phyloP scores from a whole-genome alignment of 116 monocot species.

The Posidonia oceanica region DNA sequence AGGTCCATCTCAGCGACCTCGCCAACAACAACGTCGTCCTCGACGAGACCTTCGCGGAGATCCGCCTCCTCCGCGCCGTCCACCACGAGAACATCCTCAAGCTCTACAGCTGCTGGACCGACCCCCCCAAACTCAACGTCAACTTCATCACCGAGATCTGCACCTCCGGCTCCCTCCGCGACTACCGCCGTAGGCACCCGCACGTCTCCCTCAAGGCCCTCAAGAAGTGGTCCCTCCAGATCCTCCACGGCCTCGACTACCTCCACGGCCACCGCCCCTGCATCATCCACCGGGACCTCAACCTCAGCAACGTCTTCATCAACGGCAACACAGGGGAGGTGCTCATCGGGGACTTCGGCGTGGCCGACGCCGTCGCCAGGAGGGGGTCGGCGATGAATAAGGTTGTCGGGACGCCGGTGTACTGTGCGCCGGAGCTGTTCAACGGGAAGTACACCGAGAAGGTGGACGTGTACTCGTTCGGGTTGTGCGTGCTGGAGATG shows the following conservation, averaged over 20 bases:
- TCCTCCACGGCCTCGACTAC: slow-evolving; percentile 63
- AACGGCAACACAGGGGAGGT: slow-evolving; percentile 61
- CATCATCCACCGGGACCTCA: slow-evolving; percentile 89
- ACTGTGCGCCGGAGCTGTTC: slow-evolving; percentile 77
- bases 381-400: slow-evolving; percentile 36
- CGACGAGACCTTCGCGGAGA: slow-evolving; percentile 55
- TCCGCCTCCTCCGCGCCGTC: slow-evolving; percentile 45
- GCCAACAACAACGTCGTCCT: slow-evolving; percentile 21
- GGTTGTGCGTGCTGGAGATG: slow-evolving; percentile 79
- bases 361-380: slow-evolving; percentile 39
- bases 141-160: slow-evolving; percentile 95
- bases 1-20: slow-evolving; percentile 39
- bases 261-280: slow-evolving; percentile 72
- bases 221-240: slow-evolving; percentile 84
- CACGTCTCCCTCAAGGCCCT: slow-evolving; percentile 63
- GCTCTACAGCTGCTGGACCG: slow-evolving; percentile 47
- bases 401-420: slow-evolving; percentile 64
- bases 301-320: slow-evolving; percentile 88
- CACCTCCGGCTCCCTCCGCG: slow-evolving; percentile 68
- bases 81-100: slow-evolving; percentile 58
- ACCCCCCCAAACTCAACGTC: slow-evolving; percentile 24
- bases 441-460: slow-evolving; percentile 68
- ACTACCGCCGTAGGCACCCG: slow-evolving; percentile 44
- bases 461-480: slow-evolving; percentile 84
- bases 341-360: slow-evolving; percentile 76